Evolutionary conservation across 1,284 basidiomycete species (phyloP), one percentile per base, ranked within the genome.

Genomic region (Macrocybe sp.): DNA sequence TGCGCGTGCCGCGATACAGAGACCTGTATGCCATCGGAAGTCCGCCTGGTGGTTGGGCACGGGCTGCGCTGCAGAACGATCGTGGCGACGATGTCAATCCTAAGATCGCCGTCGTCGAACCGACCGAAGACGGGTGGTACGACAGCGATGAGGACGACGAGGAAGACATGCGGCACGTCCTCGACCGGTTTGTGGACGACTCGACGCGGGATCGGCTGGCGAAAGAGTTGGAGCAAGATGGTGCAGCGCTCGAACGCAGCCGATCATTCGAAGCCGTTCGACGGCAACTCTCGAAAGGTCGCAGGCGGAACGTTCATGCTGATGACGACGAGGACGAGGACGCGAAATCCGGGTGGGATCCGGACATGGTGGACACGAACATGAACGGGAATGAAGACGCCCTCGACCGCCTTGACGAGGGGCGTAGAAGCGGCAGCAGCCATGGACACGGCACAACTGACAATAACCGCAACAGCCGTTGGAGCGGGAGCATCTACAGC

Each of bases 401-500:
- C 30, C 12, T 16, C 12, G 28, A 47, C 49, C 29, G 41, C 36
- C 50, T 56, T 43, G 52, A 62, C 55, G 51, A 49, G 50, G 22
- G 22, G 22, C 22, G 22, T 22, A 3, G 22, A 22, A 22, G 22
- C 22, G 22, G 22, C 22, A 22, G 22, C 4, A 22, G 22, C 22
- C 22, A 22, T 22, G 46, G 36, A 49, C 48, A 22, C 43, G 49
- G 63, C 47, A 60, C 62, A 48, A 51, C 58, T 35, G 49, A 57
- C 31, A 62, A 59, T 5, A 58, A 64, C 37, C 53, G 63, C 31
- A 65, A 59, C 11, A 65, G 64, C 49, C 65, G 70, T 35, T 72
- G 70, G 59, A 75, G 73, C 47, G 67, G 68, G 50, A 77, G 73
- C 62, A 68, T 70, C 30, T 72, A 74, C 44, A 75, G 72, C 50